Evolutionary conservation across 305 asterid genomes (phyloP).

Genomic region (Fraxinus nigra): DNA sequence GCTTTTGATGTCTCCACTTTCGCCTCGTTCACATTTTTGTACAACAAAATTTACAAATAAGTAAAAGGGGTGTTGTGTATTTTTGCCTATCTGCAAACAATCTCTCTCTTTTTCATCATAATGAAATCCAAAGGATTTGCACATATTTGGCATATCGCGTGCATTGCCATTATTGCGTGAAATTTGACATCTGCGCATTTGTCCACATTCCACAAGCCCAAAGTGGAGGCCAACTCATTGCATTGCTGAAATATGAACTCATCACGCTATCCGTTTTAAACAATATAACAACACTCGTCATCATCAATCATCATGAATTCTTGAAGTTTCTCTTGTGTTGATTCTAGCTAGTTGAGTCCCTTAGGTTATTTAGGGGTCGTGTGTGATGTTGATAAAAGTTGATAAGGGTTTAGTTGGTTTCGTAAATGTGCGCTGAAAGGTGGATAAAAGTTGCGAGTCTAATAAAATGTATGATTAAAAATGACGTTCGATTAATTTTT

Average conservation of each 20-base stretch:
- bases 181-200: neutral
- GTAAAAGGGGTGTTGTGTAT: constrained; percentile 3
- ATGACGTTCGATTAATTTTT: neutral
- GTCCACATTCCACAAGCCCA: neutral
- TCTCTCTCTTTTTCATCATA: constrained; percentile 24
- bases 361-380: neutral
- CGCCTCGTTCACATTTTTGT: neutral
- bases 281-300: neutral
- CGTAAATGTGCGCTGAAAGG: neutral
- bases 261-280: neutral
- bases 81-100: constrained; percentile 31
- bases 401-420: neutral
- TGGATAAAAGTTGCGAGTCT: neutral
- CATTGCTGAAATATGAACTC: neutral
- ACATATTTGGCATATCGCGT: constrained; percentile 42
- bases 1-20: constrained; percentile 5
- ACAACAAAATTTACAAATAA: neutral
- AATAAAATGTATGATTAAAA: too few relatives aligned
- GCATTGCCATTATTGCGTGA: constrained; percentile 13
- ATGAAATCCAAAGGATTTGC: constrained; percentile 39
- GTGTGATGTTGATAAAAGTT: neutral
- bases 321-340: neutral
- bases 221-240: neutral
- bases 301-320: neutral
- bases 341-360: neutral